Percentiles rank a stretch among this genome's conserved stretches.
phyloP scores from a whole-genome alignment of 2,329 filamentous ascomycete genomes.

The Talaromyces albobiverticillius region DNA sequence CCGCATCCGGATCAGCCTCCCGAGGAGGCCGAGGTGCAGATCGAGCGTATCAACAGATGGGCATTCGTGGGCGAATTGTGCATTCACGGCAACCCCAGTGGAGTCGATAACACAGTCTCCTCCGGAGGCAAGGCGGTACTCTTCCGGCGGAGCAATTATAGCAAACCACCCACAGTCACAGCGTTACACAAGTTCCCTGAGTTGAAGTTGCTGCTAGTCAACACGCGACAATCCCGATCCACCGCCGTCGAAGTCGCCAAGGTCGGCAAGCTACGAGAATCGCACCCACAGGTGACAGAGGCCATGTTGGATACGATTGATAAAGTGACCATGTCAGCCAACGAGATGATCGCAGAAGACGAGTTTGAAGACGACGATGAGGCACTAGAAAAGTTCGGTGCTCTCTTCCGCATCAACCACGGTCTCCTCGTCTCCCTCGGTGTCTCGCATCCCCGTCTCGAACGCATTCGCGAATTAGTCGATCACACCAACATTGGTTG shows the following conservation, averaged over 20 bases:
- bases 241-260: conserved; percentile 84
- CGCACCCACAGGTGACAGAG: conserved; percentile 73
- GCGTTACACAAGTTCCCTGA: conserved; percentile 87
- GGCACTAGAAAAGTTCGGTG: conserved; percentile 70
- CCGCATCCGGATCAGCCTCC: conserved; percentile 88
- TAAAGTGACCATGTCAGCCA: conserved; percentile 54
- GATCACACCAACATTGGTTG: conserved; percentile 88
- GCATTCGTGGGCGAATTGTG: conserved; percentile 96
- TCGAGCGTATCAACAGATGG: conserved; percentile 96
- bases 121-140: conserved; percentile 92
- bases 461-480: conserved; percentile 85
- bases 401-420: conserved; percentile 91
- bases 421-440: conserved; percentile 86
- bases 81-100: conserved; percentile 94
- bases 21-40: conserved; percentile 81
- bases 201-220: conserved; percentile 81
- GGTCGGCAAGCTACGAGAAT: conserved; percentile 68
- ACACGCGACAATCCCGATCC: conserved; percentile 83
- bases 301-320: conserved; percentile 85
- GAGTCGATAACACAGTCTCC: conserved; percentile 94
- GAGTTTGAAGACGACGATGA: conserved; percentile 66
- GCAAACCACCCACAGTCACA: conserved; percentile 70
- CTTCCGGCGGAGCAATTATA: conserved; percentile 77
- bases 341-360: conserved; percentile 55
- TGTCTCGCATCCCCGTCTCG: conserved; percentile 89